Percentiles rank a stretch among this genome's conserved stretches.
phyloP scores from a whole-genome alignment of 2,329 filamentous ascomycete species.

The Colletotrichum scovillei region DNA sequence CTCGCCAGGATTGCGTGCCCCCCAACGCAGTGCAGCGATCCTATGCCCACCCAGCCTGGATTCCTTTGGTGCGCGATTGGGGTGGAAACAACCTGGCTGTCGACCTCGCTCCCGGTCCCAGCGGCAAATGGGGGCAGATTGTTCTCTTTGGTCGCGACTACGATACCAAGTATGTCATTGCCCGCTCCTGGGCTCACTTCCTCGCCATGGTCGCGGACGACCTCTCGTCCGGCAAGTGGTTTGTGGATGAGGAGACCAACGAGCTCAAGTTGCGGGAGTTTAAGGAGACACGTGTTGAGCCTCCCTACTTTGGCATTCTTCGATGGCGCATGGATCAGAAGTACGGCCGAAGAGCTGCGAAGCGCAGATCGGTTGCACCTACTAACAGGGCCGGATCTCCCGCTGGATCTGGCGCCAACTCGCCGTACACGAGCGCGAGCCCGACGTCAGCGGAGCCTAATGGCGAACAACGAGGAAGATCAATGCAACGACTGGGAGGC shows the following conservation, averaged over 20 bases:
- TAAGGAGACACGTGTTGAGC: conserved; percentile 88
- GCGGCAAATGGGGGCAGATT: conserved; percentile 94
- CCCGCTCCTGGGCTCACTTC: conserved; percentile 90
- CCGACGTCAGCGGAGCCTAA: conserved; percentile 64
- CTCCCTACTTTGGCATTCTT: conserved; percentile 92
- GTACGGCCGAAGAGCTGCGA: conserved; percentile 75
- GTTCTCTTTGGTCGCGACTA: conserved; percentile 98
- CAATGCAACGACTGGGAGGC: conserved; percentile 75
- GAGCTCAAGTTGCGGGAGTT: conserved; percentile 95
- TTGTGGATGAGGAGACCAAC: conserved; percentile 89
- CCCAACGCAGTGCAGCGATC: conserved; percentile 88
- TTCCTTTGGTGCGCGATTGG: conserved; percentile 96
- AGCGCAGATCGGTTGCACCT: conserved; percentile 63
- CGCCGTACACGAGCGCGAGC: conserved; percentile 67
- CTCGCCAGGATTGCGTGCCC: conserved; percentile 89
- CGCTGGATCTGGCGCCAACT: conserved; percentile 60
- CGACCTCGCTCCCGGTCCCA: conserved; percentile 89
- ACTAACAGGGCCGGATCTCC: conserved; percentile 56
- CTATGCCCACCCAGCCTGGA: conserved; percentile 95
- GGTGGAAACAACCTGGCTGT: conserved; percentile 97
- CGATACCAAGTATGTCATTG: conserved; percentile 97
- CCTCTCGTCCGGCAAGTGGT: conserved; percentile 88
- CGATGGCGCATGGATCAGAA: conserved; percentile 97
- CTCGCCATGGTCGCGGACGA: conserved; percentile 91
- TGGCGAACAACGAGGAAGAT: conserved; percentile 74